Evolutionary conservation across 345 rosid genomes (phyloP).

Genomic region (Jatropha curcas): DNA sequence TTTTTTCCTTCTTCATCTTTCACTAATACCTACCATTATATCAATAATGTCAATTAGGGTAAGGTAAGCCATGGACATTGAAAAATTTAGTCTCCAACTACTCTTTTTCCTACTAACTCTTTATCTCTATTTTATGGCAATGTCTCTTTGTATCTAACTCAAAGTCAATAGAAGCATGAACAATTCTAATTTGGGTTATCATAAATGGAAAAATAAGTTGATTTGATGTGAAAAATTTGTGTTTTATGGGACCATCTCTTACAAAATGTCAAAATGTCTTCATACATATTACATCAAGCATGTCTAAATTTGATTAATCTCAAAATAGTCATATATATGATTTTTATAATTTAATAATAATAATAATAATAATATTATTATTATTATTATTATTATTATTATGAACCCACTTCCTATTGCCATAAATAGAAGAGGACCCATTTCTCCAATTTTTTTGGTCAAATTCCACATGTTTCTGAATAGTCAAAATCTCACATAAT

Average conservation of each 20-base stretch:
- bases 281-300: too few species aligned
- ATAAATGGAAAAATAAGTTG: background rate
- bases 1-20: background rate
- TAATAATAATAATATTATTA: too few species aligned
- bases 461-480: background rate
- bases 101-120: background rate
- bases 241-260: background rate
- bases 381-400: too few species aligned
- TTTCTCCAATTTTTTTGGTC: background rate
- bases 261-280: background rate
- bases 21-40: background rate
- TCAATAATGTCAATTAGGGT: background rate
- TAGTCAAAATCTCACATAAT: background rate
- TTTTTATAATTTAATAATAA: too few species aligned
- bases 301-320: too few species aligned
- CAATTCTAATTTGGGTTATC: background rate
- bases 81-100: background rate
- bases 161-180: background rate
- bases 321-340: too few species aligned
- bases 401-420: too few species aligned
- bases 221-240: background rate
- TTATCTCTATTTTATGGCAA: background rate
- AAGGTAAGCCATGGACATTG: background rate
- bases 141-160: background rate
- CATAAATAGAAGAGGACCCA: too few species aligned